These are phyloP conservation scores for Kurtzmaniella fragi DNA, from an alignment of 805 yeast species.

Conservation along the genomic window DNA sequence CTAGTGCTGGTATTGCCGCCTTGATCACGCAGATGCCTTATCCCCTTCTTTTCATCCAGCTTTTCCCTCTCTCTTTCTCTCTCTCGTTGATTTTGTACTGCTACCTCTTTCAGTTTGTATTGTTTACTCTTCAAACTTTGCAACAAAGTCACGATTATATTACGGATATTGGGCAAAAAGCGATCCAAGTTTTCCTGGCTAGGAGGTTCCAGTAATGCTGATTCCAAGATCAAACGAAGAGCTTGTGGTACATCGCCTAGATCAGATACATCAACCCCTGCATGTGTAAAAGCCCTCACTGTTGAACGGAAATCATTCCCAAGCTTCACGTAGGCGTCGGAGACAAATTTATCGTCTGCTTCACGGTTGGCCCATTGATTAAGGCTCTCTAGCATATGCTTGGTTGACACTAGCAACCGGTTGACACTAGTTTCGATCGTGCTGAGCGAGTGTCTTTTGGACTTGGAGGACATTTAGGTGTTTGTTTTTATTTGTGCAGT, in stretches of 20 bases:
- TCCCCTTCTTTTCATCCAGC: constrained; percentile 3
- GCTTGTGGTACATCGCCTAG: constrained; percentile 88
- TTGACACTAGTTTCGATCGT: constrained; percentile 78
- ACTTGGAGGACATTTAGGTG: constrained; percentile 1
- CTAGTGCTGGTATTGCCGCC: too few relatives aligned
- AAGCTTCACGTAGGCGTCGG: constrained; percentile 83
- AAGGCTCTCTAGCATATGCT: constrained; percentile 76
- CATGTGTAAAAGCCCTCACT: constrained; percentile 68
- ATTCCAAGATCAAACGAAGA: constrained; percentile 74
- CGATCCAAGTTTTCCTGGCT: constrained; percentile 76
- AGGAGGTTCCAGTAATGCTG: constrained; percentile 79
- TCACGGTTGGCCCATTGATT: constrained; percentile 84
- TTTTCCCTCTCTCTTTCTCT: background rate
- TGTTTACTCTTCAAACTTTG: constrained; percentile 81
- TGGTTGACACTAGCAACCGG: constrained; percentile 78
- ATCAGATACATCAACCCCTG: constrained; percentile 78
- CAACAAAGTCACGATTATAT: constrained; percentile 75
- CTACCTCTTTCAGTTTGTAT: constrained; percentile 37
- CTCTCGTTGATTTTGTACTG: constrained; percentile 19
- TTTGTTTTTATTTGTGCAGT: background rate
- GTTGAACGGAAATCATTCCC: constrained; percentile 93
- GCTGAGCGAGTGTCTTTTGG: constrained; percentile 21
- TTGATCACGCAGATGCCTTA: background rate
- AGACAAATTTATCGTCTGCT: constrained; percentile 80
- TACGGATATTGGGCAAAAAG: constrained; percentile 79